Base-by-base conservation (phyloP, 257 asterid genomes). In the Solanum chilense region DNA sequence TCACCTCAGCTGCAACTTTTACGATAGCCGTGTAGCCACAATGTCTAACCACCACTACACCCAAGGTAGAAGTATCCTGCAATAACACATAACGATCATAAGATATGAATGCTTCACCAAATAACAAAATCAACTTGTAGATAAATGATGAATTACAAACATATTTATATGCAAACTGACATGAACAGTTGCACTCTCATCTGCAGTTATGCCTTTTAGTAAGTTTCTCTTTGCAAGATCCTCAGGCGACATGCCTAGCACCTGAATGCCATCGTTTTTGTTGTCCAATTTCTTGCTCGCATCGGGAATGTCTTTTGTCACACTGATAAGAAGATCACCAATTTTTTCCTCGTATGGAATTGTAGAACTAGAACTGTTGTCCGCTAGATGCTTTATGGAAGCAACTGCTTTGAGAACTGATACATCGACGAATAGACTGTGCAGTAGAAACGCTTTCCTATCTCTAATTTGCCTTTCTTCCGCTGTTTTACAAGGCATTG, bases 371-470 rank as follows among this genome's bases (percentile, higher is more conserved):
- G 92, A 58, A 73, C 88, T 82, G 41, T 93, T 91, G 56, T 88
- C 91, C 85, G 92, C 89, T 85, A 92, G 95, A 87, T 90, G 90
- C 86, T 91, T 92, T 89, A 97, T 96, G 91, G 98, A 90, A 66
- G 98, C 92, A 90, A 95, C 97, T 42, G 98, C 99, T 92, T 93
- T 95, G 89, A 94, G 90, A 88, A 90, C 91, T 85, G 99, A 89
- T 82, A 97, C 97, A 85, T 96, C 99, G 78, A 97, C 90, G 86
- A 97, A 97, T 82, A 96, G 96, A 91, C 92, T 97, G 87, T 97
- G 99, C 88, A 97, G 94, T 92, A 97, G 90, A 93, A 97, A 97
- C 3, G 98, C 99, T 92, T 97, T 97, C 80, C 99, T 93, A 90
- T 97, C 99, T 77, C 99, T 92, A 75, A 93, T 92, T 87, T 93